phyloP scores from a whole-genome alignment of 2,329 filamentous ascomycete species.

The Colletotrichum cordylinicola region DNA sequence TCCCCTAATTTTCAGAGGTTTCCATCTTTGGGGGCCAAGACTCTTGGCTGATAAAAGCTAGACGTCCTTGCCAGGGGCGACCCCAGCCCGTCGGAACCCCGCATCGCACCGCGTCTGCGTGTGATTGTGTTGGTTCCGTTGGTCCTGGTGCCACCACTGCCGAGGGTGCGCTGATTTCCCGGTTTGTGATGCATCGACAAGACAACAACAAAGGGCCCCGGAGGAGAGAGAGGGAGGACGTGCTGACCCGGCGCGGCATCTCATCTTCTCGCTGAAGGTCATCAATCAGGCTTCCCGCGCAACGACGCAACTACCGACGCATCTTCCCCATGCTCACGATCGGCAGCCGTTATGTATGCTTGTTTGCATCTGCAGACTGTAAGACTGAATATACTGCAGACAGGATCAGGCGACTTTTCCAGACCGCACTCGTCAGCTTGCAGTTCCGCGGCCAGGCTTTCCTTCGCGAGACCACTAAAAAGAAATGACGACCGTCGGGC shows the following conservation, averaged over 20 bases:
- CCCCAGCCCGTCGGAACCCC: neutral
- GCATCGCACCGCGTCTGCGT: neutral
- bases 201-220: neutral
- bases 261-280: neutral
- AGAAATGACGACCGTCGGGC: neutral
- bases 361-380: neutral
- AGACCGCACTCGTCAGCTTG: neutral
- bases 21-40: constrained; percentile 9
- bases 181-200: neutral
- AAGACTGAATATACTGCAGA: neutral
- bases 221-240: neutral
- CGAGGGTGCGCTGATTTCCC: neutral
- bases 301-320: neutral
- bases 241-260: constrained; percentile 19
- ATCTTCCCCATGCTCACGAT: neutral
- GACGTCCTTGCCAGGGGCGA: neutral
- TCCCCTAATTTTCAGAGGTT: neutral
- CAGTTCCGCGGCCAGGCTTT: neutral
- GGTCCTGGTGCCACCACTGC: neutral
- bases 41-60: constrained; percentile 7
- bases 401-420: neutral
- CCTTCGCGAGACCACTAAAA: neutral
- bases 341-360: neutral
- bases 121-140: neutral
- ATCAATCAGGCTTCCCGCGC: neutral